These are phyloP conservation scores for Blumeria hordei DNA, from an alignment of 2,329 filamentous ascomycete species.

Conservation along the genomic window DNA sequence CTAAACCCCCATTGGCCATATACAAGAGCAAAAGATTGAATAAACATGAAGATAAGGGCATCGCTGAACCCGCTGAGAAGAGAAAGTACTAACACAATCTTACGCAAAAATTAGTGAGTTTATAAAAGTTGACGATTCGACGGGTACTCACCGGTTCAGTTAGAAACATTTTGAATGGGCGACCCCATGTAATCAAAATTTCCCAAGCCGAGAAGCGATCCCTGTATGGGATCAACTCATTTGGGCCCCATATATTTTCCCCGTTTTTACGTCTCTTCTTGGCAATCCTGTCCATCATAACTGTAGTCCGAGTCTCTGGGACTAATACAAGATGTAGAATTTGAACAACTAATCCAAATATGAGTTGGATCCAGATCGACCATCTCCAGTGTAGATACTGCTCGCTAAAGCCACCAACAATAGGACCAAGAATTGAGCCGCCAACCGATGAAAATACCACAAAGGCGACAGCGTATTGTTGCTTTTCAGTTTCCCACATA, in stretches of 20 bases:
- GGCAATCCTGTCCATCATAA: slow-evolving; percentile 58
- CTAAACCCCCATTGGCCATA: slow-evolving; percentile 43
- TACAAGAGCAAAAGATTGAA: slow-evolving; percentile 45
- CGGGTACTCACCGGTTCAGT: slow-evolving; percentile 29
- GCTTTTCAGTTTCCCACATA: slow-evolving; percentile 43
- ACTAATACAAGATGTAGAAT: slow-evolving; percentile 41
- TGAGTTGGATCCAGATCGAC: slow-evolving; percentile 70
- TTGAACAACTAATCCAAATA: slow-evolving; percentile 49
- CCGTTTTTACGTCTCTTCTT: slow-evolving; percentile 44
- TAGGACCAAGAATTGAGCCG: slow-evolving; percentile 51
- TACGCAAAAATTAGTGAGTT: neutral
- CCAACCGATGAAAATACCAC: slow-evolving; percentile 61
- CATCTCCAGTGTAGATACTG: slow-evolving; percentile 44
- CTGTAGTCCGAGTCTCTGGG: slow-evolving; percentile 52
- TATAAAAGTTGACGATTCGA: neutral
- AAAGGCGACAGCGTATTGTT: slow-evolving; percentile 54
- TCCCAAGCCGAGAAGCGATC: slow-evolving; percentile 34
- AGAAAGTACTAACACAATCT: slow-evolving; percentile 43
- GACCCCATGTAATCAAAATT: slow-evolving; percentile 29
- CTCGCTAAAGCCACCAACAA: slow-evolving; percentile 57
- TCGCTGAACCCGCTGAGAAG: slow-evolving; percentile 50
- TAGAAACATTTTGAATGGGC: slow-evolving; percentile 49
- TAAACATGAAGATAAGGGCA: slow-evolving; percentile 55
- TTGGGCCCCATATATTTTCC: slow-evolving; percentile 38
- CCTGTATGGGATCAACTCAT: slow-evolving; percentile 39